phyloP scores from a whole-genome alignment of 345 rosid species.

The Citropsis articulata region DNA sequence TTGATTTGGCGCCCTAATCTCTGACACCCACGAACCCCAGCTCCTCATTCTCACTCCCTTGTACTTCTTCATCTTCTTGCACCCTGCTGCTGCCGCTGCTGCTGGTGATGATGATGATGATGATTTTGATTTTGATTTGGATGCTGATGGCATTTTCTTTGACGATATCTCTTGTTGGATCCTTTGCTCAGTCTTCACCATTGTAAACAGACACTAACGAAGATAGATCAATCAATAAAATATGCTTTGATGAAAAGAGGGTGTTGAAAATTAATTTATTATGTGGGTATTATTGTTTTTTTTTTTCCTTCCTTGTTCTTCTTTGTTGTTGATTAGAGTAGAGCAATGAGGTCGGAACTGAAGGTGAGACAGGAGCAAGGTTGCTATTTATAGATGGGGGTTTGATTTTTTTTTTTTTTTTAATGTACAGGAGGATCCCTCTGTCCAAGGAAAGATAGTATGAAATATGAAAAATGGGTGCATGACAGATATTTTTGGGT shows the following conservation, averaged over 20 bases:
- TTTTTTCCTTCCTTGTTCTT: neutral
- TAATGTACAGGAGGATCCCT: constrained; percentile 18
- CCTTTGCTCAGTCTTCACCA: constrained; percentile 70
- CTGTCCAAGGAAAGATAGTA: constrained; percentile 19
- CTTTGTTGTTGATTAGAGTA: constrained; percentile 16
- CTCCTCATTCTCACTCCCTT: constrained; percentile 98
- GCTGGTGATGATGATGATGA: constrained; percentile 26
- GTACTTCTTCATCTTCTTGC: constrained; percentile 59
- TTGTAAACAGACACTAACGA: neutral
- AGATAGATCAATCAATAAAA: neutral
- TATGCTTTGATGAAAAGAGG: neutral
- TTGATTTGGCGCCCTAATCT: constrained; percentile 93
- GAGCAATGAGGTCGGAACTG: constrained; percentile 6
- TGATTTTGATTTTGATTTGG: neutral
- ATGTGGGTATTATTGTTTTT: neutral
- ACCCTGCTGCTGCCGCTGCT: constrained; percentile 26
- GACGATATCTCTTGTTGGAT: constrained; percentile 31
- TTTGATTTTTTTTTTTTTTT: neutral
- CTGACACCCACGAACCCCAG: constrained; percentile 99
- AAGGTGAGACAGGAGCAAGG: constrained; percentile 11
- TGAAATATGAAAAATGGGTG: constrained; percentile 33
- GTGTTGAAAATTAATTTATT: neutral
- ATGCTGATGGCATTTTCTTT: constrained; percentile 28
- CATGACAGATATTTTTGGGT: constrained; percentile 36
- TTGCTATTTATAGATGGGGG: constrained; percentile 34